phyloP scores from a whole-genome alignment of 352 stramenopile species.

The Elongisporangium anandrum region DNA sequence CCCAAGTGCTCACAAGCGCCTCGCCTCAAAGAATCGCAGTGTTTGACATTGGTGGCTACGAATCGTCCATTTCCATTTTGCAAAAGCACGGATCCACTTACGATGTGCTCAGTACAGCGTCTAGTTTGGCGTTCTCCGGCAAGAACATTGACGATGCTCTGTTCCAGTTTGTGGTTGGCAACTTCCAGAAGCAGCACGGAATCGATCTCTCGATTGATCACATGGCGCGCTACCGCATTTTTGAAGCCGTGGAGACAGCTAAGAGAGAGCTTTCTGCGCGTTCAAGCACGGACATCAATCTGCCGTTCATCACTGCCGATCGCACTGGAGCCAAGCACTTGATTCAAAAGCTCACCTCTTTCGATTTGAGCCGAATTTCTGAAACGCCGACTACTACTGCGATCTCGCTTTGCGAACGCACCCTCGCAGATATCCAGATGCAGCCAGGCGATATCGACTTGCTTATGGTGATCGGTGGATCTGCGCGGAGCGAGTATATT shows the following conservation, averaged over 20 bases:
- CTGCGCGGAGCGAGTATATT: conserved; percentile 47
- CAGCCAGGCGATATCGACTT: conserved; percentile 33
- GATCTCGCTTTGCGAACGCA: conserved; percentile 25
- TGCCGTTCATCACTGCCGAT: conserved; percentile 77
- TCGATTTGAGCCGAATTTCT: conserved; percentile 42
- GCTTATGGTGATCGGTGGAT: conserved; percentile 57
- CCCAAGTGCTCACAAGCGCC: conserved; percentile 1
- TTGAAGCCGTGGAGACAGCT: conserved; percentile 61
- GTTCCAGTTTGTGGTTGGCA: conserved; percentile 41
- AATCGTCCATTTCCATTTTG: conserved; percentile 49
- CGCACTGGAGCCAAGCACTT: conserved; percentile 64
- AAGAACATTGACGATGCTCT: conserved; percentile 41
- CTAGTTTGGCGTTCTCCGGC: conserved; percentile 36
- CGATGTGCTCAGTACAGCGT: conserved; percentile 26
- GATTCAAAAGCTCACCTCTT: conserved; percentile 54
- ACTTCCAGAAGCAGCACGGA: conserved; percentile 45
- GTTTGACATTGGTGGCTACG: conserved; percentile 68
- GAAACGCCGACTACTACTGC: conserved; percentile 30
- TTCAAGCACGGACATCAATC: conserved; percentile 54
- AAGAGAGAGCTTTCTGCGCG: conserved; percentile 67
- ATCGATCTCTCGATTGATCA: conserved; percentile 73
- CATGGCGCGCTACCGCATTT: conserved; percentile 63
- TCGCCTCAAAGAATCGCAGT: conserved; percentile 37
- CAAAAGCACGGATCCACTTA: conserved; percentile 27
- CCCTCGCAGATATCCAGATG: conserved; percentile 26